Evolutionary conservation across 1,139 yeast genomes (phyloP).

Genomic region (Saccharomycopsis phalli): DNA sequence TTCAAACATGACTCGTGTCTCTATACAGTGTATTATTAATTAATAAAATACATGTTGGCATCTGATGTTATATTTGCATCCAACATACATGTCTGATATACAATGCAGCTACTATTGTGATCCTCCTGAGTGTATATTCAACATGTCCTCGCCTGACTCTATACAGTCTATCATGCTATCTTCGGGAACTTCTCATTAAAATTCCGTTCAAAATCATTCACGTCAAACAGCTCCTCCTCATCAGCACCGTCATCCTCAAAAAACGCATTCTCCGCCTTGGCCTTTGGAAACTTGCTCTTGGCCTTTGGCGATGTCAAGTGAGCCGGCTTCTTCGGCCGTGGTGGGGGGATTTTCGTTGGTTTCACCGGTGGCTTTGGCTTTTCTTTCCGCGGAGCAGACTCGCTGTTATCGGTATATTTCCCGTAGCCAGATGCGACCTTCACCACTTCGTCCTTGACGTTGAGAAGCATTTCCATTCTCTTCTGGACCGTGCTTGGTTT

Average conservation of each 20-base stretch:
- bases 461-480: constrained; percentile 54
- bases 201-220: constrained; percentile 18
- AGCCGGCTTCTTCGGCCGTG: constrained; percentile 53
- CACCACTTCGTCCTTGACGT: constrained; percentile 35
- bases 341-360: constrained; percentile 38
- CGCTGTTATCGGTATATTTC: constrained; percentile 43
- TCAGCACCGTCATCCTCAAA: constrained; percentile 15
- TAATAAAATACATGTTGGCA: no score
- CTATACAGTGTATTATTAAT: no score
- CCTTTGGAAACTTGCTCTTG: not conserved
- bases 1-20: no score
- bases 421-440: constrained; percentile 76
- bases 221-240: constrained; percentile 14
- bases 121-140: no score
- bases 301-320: constrained; percentile 33
- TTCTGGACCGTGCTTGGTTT: constrained; percentile 45
- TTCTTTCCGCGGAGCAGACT: constrained; percentile 17
- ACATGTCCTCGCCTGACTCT: not conserved
- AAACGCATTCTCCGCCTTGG: constrained; percentile 14
- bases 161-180: not conserved
- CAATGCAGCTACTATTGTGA: no score
- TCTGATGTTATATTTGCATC: no score
- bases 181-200: constrained; percentile 19
- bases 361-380: constrained; percentile 20
- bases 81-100: no score